Evolutionary conservation across 768 basidiomycete species (phyloP), one percentile per base, ranked within the genome.

Genomic region (Trametes cubensis): DNA sequence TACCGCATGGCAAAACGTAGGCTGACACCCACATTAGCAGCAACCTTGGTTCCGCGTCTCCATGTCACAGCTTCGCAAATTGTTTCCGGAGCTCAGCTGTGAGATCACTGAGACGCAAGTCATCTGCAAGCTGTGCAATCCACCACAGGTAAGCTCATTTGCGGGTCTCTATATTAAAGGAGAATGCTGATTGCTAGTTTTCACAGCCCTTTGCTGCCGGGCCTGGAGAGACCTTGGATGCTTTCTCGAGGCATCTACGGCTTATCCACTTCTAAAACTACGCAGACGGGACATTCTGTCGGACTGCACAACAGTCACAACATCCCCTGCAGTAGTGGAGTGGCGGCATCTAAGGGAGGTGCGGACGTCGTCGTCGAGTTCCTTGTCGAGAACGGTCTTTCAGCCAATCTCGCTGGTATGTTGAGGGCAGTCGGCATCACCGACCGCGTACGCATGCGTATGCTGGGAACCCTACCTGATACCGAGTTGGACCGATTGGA

Each of bases 371-470:
- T 58, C 10, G 25, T 34, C 3, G 17, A 41, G 4, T 58, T 58
- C 25, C 58, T 58, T 15, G 39, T 26, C 4, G 48, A 58, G 26
- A 48, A 51, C 15, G 58, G 58, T 13, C 51, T 60, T 6, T 38
- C 50, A 4, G 11, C 50, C 3, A 11, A 41, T 41, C 11, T 53
- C 20, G 34, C 20, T 6, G 44, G 18, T 6, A 26, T 25, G 1
- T 51, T 60, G 13, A 41, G 17, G 13, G 41, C 20, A 2, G 30
- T 52, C 14, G 51, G 58, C 28, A 46, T 60, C 42, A 28, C 30
- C 5, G 44, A 60, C 21, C n/a, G 13, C n/a, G 25, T 7, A 1
- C n/a, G 51, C 20, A 52, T 60, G 44, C 42, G 58, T 7, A 28
- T 14, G 30, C 28, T 53, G 8, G 50, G 58, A 6, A 10, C 20